Conservation (phyloP, 129 eudicot species). For the Ambrosia trifida region DNA sequence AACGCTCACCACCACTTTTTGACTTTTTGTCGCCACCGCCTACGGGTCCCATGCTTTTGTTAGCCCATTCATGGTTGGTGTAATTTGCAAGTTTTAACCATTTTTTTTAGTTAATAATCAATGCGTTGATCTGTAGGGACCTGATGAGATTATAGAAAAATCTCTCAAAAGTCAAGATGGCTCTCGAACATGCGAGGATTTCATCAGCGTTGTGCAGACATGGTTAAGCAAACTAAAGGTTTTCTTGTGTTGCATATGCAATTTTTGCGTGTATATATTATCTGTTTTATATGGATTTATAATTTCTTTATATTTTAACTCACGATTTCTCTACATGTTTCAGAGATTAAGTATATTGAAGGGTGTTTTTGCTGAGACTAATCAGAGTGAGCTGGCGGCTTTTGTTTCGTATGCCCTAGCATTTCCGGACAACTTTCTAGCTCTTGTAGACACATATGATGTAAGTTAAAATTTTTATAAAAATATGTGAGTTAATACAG, state of each 20-base stretch:
- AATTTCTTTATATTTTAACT: not conserved
- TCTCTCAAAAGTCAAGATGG: slow-evolving; percentile 76
- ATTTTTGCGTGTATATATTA: not conserved
- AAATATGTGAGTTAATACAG: not conserved
- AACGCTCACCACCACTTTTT: no score
- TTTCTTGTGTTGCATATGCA: not conserved
- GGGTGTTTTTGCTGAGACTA: slow-evolving; percentile 82
- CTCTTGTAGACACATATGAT: slow-evolving; percentile 97
- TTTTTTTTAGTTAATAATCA: not conserved
- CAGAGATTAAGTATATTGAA: slow-evolving; percentile 64
- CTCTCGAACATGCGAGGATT: slow-evolving; percentile 72
- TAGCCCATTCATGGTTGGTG: not conserved
- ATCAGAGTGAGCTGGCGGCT: slow-evolving; percentile 95
- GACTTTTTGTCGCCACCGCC: no score
- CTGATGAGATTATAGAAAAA: slow-evolving; percentile 82
- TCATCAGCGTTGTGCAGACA: slow-evolving; percentile 66
- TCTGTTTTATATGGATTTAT: not conserved
- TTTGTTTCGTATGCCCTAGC: slow-evolving; percentile 91
- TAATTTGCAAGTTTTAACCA: not conserved
- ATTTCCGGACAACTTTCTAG: slow-evolving; percentile 84
- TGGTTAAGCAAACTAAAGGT: slow-evolving; percentile 95
- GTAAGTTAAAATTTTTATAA: slow-evolving; percentile 44
- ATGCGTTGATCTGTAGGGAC: slow-evolving; percentile 54
- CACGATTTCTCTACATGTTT: slow-evolving; percentile 14
- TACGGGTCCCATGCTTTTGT: not conserved